Conservation (phyloP, 805 yeast species). For the Brettanomyces sp. region DNA sequence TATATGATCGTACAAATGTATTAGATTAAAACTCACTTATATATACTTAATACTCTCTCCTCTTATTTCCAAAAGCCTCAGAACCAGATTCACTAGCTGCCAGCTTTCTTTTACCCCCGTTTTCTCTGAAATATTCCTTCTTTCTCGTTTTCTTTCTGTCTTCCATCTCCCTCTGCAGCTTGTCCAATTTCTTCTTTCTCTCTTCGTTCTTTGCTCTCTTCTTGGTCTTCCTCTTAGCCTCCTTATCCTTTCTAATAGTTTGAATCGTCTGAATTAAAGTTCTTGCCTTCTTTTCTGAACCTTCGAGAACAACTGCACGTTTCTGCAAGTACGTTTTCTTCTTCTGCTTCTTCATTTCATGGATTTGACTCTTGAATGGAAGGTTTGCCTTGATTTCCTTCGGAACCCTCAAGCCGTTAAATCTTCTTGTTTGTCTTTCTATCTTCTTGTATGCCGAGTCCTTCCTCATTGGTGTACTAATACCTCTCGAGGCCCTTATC, state of each 20-base stretch:
- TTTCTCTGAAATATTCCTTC: conserved; percentile 70
- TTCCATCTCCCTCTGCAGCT: conserved; percentile 55
- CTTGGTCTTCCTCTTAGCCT: conserved; percentile 61
- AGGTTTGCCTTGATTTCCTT: conserved; percentile 61
- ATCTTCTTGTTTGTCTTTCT: conserved; percentile 75
- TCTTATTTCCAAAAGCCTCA: conserved; percentile 2
- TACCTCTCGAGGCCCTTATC: conserved; percentile 66
- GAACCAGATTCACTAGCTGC: conserved; percentile 2
- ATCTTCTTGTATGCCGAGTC: conserved; percentile 55
- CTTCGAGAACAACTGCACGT: conserved; percentile 88
- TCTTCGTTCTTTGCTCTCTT: conserved; percentile 70
- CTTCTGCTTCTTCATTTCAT: conserved; percentile 79
- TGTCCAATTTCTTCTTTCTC: conserved; percentile 66
- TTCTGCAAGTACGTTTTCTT: conserved; percentile 72
- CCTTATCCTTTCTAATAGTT: conserved; percentile 81
- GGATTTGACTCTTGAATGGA: conserved; percentile 90
- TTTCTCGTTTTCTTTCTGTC: conserved; percentile 79
- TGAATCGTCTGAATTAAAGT: conserved; percentile 79
- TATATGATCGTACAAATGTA: not conserved
- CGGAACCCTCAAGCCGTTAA: conserved; percentile 85
- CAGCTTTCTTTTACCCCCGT: conserved; percentile 19
- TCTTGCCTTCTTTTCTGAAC: conserved; percentile 90
- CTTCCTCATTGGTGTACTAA: conserved; percentile 46
- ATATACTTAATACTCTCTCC: conserved; percentile 3
- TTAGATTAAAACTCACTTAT: not conserved